These are phyloP conservation scores for Penicillium polonicum DNA, from an alignment of 2,329 filamentous ascomycete species.

Conservation along the genomic window DNA sequence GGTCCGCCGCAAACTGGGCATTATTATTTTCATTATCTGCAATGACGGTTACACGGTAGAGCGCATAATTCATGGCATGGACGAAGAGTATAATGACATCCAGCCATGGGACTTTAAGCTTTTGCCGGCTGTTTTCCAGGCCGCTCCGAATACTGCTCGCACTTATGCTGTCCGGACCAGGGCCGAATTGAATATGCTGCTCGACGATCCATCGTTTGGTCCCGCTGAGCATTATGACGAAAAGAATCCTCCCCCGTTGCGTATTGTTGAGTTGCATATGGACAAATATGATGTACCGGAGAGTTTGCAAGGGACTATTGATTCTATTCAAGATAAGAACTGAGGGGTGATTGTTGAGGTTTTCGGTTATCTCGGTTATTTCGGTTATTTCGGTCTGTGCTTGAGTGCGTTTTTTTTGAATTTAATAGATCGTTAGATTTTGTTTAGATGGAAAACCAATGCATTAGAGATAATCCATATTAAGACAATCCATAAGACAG, in stretches of 20 bases:
- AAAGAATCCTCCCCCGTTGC: conserved; percentile 39
- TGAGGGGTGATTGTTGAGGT: neutral
- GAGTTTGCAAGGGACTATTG: neutral
- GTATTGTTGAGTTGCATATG: conserved; percentile 79
- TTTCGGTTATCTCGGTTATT: neutral
- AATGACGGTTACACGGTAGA: conserved; percentile 86
- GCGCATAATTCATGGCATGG: conserved; percentile 76
- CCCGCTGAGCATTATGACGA: conserved; percentile 39
- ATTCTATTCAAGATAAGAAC: neutral
- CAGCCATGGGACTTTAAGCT: conserved; percentile 69
- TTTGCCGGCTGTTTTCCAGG: conserved; percentile 66
- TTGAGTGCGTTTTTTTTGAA: neutral
- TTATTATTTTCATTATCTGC: conserved; percentile 78
- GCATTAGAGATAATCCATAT: too few species aligned
- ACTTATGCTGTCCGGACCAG: conserved; percentile 67
- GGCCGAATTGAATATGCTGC: conserved; percentile 62
- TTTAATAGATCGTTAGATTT: too few species aligned
- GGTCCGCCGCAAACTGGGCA: conserved; percentile 66
- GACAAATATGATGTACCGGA: conserved; percentile 69
- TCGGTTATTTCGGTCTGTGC: neutral
- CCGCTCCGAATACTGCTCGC: conserved; percentile 53
- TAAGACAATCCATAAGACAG: too few species aligned
- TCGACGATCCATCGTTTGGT: conserved; percentile 61
- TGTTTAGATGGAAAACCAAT: neutral
- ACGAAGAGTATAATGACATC: conserved; percentile 76